Conservation (phyloP, 179 eudicot species). For the Carnegiea gigantea region DNA sequence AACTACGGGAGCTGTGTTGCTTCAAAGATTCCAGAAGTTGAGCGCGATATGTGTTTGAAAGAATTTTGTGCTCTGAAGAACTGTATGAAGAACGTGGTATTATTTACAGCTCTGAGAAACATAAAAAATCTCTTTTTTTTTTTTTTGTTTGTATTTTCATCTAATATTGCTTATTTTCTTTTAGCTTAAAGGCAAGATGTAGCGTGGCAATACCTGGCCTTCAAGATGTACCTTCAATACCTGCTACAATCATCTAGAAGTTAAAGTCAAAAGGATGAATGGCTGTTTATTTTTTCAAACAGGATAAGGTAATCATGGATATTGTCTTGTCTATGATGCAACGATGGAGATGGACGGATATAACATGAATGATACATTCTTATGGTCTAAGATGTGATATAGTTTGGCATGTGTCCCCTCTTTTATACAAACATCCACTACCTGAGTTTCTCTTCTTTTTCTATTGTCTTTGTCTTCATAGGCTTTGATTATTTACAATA, state of each 20-base stretch:
- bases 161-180: conserved; percentile 16
- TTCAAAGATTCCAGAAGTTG: conserved; percentile 83
- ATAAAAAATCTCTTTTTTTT: neutral
- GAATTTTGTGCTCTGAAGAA: conserved; percentile 73
- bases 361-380: neutral
- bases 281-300: conserved; percentile 18
- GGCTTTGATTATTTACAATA: neutral
- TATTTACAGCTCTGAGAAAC: conserved; percentile 11
- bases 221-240: conserved; percentile 7
- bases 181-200: conserved; percentile 69
- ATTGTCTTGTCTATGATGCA: neutral
- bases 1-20: conserved; percentile 91
- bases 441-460: neutral
- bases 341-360: neutral
- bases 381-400: neutral
- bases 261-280: conserved; percentile 14
- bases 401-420: neutral
- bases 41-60: conserved; percentile 86
- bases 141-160: conserved; percentile 13
- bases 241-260: conserved; percentile 2
- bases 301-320: conserved; percentile 20
- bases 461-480: neutral
- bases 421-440: neutral
- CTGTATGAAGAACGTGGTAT: conserved; percentile 92
- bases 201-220: conserved; percentile 13